Evolutionary conservation across 2,329 filamentous ascomycete species (phyloP).

Genomic region (Paecilomyces formosus): DNA sequence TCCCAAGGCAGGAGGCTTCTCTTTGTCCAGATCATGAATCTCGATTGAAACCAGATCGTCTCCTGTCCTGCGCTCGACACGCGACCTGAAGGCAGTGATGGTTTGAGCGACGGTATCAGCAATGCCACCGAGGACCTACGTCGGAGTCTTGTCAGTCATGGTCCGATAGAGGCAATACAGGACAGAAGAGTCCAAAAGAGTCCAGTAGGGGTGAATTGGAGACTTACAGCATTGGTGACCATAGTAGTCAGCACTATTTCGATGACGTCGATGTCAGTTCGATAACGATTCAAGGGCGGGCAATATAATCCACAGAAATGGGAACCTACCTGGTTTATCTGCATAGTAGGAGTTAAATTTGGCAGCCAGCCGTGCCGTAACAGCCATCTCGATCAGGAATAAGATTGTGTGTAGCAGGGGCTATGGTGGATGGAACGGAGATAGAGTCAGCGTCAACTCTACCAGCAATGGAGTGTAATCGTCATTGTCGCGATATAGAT

Average conservation of each 20-base stretch:
- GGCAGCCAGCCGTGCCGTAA: constrained; percentile 71
- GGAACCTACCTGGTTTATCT: constrained; percentile 65
- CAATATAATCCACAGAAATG: neutral
- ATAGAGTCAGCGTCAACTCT: constrained; percentile 4
- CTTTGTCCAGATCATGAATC: constrained; percentile 77
- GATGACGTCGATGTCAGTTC: constrained; percentile 11
- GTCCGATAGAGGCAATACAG: constrained; percentile 1
- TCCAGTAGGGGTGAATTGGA: neutral
- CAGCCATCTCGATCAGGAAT: constrained; percentile 80
- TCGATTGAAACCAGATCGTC: constrained; percentile 76
- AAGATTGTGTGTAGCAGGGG: constrained; percentile 79
- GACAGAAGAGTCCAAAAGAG: neutral
- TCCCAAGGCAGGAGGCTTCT: constrained; percentile 58
- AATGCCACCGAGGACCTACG: constrained; percentile 74
- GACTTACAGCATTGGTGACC: constrained; percentile 84
- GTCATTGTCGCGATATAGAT: neutral
- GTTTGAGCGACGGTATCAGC: constrained; percentile 94
- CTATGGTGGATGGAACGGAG: constrained; percentile 41
- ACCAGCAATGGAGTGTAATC: neutral
- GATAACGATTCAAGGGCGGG: neutral
- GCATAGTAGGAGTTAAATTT: constrained; percentile 95
- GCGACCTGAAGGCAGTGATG: constrained; percentile 65
- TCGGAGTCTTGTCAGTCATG: constrained; percentile 10
- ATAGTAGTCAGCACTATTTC: constrained; percentile 84
- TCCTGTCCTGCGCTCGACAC: constrained; percentile 55